Evolutionary conservation across 768 basidiomycete species (phyloP), one percentile per base, ranked within the genome.

Genomic region (Sporobolomyces roseus): DNA sequence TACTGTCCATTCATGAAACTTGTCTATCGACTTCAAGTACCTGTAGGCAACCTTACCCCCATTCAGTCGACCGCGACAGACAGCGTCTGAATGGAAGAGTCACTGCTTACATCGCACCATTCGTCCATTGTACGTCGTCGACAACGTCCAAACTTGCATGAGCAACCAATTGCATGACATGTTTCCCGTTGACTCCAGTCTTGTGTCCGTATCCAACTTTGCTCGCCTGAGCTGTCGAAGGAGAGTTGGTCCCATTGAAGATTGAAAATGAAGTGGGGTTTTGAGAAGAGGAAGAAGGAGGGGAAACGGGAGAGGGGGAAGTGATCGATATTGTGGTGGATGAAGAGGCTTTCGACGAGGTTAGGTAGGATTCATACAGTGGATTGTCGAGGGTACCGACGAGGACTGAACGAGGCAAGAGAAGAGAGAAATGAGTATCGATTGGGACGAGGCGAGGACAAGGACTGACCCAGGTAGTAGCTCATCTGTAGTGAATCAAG

Each of bases 91-190:
- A 16, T 17, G n/a, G n/a, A n/a, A 1, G 29, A 35, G 30, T 46
- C 12, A 50, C 10, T 33, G 60, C 75, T 54, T 32, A 75, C 76
- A 77, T 77, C 17, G 60, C 71, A 71, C 83, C 85, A 77, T 91
- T 90, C 74, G 86, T 87, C 72, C 87, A 83, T 85, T 90, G 90
- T 52, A 89, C 84, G 76, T 99, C 96, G 76, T 99, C 96, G 66
- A 99, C 85, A 75, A 87, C 86, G 80, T 99, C 96, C 78, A 99
- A 80, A 75, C 90, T 92, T 58, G 91, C 92, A 79, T 98, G 94
- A 27, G 93, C 94, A 76, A 98, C 92, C 90, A 99, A 96, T 82
- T 98, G 94, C 75, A 93, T 90, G 66, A 99, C 91, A 84, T 96
- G 92, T 30, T 64, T 41, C 7, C 71, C 71, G 23, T 62, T 62